These are phyloP conservation scores for Blastomyces silverae DNA, from an alignment of 2,329 filamentous ascomycete species.

Conservation along the genomic window DNA sequence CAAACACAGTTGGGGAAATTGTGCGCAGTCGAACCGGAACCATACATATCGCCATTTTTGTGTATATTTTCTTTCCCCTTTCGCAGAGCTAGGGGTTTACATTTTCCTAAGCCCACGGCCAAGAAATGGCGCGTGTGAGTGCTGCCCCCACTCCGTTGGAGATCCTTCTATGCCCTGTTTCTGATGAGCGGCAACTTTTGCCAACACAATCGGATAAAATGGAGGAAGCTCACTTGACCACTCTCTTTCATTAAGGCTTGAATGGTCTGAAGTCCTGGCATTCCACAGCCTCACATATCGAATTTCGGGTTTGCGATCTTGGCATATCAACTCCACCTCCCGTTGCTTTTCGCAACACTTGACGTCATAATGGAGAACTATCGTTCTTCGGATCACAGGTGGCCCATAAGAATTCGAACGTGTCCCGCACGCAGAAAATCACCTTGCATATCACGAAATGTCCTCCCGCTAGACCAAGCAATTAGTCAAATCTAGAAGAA, in stretches of 20 bases:
- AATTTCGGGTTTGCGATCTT: not conserved
- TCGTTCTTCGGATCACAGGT: not conserved
- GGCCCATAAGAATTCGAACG: not conserved
- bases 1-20: not conserved
- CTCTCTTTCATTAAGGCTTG: not conserved
- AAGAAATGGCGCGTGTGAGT: not conserved
- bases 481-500: not conserved
- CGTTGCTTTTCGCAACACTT: not conserved
- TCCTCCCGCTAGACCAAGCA: not conserved
- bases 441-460: not conserved
- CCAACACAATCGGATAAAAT: not conserved
- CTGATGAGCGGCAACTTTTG: not conserved
- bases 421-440: not conserved
- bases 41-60: not conserved
- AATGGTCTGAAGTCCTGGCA: not conserved
- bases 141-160: not conserved
- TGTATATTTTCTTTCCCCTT: not conserved
- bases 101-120: not conserved
- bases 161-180: not conserved
- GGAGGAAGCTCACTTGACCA: not conserved
- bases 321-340: no score
- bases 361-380: not conserved
- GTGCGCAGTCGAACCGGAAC: not conserved
- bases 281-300: not conserved
- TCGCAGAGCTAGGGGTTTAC: not conserved